Evolutionary conservation across 2,329 filamentous ascomycete species (phyloP).

Genomic region (Trichoderma arundinaceum): DNA sequence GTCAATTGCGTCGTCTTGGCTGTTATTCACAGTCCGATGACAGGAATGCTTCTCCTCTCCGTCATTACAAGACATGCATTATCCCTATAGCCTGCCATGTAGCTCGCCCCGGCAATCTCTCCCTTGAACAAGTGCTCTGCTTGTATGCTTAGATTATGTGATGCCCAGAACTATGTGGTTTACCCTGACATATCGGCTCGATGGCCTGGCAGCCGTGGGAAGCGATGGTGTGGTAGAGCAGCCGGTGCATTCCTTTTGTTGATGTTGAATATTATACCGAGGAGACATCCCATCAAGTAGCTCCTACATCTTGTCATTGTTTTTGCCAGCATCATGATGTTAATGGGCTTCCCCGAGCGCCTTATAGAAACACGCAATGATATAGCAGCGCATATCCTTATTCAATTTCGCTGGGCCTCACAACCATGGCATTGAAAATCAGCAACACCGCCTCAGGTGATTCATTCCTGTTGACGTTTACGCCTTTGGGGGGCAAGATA

Average conservation of each 20-base stretch:
- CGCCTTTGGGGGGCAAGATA: slow-evolving; percentile 48
- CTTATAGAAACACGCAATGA: neutral
- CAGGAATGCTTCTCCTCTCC: neutral
- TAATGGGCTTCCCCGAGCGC: no score
- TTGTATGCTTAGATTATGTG: neutral
- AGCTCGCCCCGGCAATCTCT: neutral
- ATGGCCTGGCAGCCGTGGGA: neutral
- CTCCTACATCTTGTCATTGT: neutral
- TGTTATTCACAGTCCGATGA: neutral
- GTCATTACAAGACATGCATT: no score
- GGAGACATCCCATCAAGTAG: no score
- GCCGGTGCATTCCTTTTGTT: neutral
- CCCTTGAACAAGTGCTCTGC: neutral
- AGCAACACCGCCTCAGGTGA: slow-evolving; percentile 69
- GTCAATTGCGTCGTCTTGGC: neutral
- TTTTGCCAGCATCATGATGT: no score
- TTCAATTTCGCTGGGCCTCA: no score
- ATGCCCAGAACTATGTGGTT: no score
- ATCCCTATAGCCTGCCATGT: neutral
- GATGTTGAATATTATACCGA: no score
- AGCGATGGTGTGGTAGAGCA: no score
- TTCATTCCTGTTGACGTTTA: slow-evolving; percentile 68
- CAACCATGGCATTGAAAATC: slow-evolving; percentile 65
- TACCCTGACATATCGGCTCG: neutral
- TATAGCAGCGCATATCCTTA: neutral